Evolutionary conservation across 2,329 filamentous ascomycete species (phyloP), one percentile per base, ranked within the genome.

Genomic region (Penicillium polonicum): DNA sequence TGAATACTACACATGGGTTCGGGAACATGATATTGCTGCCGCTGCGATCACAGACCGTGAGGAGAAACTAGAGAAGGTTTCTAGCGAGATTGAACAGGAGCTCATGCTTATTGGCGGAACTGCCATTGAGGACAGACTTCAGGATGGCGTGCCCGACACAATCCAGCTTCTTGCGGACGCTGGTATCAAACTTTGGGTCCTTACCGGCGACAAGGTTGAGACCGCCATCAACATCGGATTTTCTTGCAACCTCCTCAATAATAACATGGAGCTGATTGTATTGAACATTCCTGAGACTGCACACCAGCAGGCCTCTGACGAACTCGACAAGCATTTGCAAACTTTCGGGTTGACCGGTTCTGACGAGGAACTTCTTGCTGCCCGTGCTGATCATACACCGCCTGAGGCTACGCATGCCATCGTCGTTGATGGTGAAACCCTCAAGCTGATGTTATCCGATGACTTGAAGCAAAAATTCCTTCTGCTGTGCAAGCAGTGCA

Each of bases 191-290:
- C 85, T 99, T 8, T 99, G 94, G 94, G 94, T 99, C 53, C 80
- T 99, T 63, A 99, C 94, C 17, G 94, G 95, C 62, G 94, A 99
- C 82, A 99, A 97, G 77, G 93, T 97, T 33, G 94, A 99, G 78
- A 99, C 94, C 25, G 94, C 95, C 57, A 99, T 99, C 85, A 99
- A 99, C 78, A 99, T 99, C 71, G 94, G 94, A 2, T 99, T 97
- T 77, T 99, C 95, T 12, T 99, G 95, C 80, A 99, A 99, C 68
- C 82, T 99, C 33, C 84, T 99, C 55, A 92, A 93, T 76, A 99
- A 97, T 74, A 91, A 96, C 65, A 97, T 99, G 94, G 94, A 99
- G 66, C 80, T 99, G 60, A 90, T 99, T 63, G 86, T 96, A 48
- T 82, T 99, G 66, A 95, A 95, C 71, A 83, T 94, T 31, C 85